These are phyloP conservation scores for Elongisporangium undulatum DNA, from an alignment of 352 stramenopile genomes.

Conservation along the genomic window DNA sequence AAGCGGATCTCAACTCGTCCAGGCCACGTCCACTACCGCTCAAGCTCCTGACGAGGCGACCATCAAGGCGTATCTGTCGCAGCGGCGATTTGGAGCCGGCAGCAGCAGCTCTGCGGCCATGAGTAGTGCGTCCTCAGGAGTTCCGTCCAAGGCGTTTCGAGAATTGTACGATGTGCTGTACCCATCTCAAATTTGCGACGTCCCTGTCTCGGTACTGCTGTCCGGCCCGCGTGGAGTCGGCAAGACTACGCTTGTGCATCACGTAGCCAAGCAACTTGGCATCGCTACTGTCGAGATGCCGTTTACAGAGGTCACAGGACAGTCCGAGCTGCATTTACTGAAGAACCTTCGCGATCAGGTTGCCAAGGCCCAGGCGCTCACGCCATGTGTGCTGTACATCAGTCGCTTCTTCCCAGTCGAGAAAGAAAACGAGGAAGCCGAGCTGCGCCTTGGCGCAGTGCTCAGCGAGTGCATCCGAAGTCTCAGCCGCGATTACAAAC, in stretches of 20 bases:
- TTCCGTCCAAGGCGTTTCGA: constrained; percentile 32
- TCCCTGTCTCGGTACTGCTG: constrained; percentile 69
- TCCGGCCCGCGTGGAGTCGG: constrained; percentile 61
- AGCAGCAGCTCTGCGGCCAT: neutral
- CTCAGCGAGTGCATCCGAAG: constrained; percentile 62
- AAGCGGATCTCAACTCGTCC: constrained; percentile 60
- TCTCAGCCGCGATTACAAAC: constrained; percentile 32
- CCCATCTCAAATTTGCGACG: constrained; percentile 55
- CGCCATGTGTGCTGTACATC: constrained; percentile 78
- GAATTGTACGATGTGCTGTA: constrained; percentile 66
- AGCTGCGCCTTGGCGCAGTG: constrained; percentile 55
- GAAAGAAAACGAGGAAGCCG: constrained; percentile 72
- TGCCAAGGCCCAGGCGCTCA: constrained; percentile 55
- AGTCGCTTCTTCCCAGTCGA: constrained; percentile 73
- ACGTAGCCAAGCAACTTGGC: constrained; percentile 64
- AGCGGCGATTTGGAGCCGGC: constrained; percentile 13
- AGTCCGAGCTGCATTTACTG: constrained; percentile 67
- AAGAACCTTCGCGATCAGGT: constrained; percentile 74
- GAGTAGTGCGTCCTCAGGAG: constrained; percentile 1
- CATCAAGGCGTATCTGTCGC: constrained; percentile 44
- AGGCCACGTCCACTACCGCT: constrained; percentile 44
- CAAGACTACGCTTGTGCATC: constrained; percentile 67
- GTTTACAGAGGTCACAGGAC: constrained; percentile 70
- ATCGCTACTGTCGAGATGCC: constrained; percentile 65
- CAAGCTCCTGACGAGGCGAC: constrained; percentile 45